Base-by-base conservation (phyloP, 2,329 filamentous ascomycete species). In the Epichloe coenophiala region DNA sequence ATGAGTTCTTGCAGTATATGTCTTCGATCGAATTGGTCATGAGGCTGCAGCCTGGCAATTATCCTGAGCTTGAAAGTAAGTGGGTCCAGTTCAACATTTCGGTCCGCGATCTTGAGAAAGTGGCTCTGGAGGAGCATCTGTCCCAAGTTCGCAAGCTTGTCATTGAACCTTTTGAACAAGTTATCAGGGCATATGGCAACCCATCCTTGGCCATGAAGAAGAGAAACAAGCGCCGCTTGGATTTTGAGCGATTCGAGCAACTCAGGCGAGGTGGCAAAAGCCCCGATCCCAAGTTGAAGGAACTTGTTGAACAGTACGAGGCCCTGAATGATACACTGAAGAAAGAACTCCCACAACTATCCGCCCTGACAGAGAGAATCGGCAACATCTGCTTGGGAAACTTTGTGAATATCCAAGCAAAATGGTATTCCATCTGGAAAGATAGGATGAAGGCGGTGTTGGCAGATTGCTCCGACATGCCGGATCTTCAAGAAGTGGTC, bases 321-420 rank as follows among this genome's bases (percentile, higher is more conserved):
- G 88, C 89, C 7, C 74, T 98, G 53, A 97, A 97, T 62, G 88
- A 95, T 55, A 88, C 91, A 1, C 74, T 97, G 53, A 96, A 95
- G 67, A 85, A 91, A 57, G 91, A 97, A 63, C 75, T 98, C 45
- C 91, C 91, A 1, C 83, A 83, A 63, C 76, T 98, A 15, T 95
- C 93, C 48, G 69, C 72, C 7, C 70, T 93, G 55, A 96, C 91
- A 1, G 87, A 88, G 54, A 86, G 83, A 59, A 73, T 96, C 54
- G 88, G 93, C 59, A 86, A 89, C 59, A 83, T 86, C 23, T 91
- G 88, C 59, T 74, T 95, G 42, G 80, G 78, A 51, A 89, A 88
- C 59, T 88, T 97, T 60, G 80, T 96, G 57, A 81, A 85, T 55
- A 83, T 95, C 44, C 90, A 96, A 66, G 77, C 80, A 17, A 76